phyloP scores from a whole-genome alignment of 2,329 filamentous ascomycete genomes.

The Aspergillus ochraceus region DNA sequence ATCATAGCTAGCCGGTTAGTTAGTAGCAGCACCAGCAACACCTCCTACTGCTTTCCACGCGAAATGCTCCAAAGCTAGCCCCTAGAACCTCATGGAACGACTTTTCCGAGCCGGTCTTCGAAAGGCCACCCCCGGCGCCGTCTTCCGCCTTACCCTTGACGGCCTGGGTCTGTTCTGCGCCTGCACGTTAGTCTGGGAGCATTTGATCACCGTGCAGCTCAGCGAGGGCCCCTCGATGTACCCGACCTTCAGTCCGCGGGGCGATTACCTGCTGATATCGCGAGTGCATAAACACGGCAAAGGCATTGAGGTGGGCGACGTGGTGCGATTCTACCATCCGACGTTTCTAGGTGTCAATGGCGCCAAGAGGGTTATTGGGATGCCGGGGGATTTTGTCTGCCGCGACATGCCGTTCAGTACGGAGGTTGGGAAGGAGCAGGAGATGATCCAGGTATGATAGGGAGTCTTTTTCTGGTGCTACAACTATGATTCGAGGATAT shows the following conservation, averaged over 20 bases:
- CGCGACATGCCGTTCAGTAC: slow-evolving; percentile 40
- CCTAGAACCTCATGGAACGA: slow-evolving; percentile 25
- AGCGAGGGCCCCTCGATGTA: slow-evolving; percentile 83
- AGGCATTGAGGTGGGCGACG: slow-evolving; percentile 71
- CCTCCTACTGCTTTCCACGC: no score
- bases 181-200: slow-evolving; percentile 47
- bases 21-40: background rate
- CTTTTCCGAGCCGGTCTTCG: slow-evolving; percentile 30
- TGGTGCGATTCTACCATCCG: slow-evolving; percentile 78
- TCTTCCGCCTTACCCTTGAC: slow-evolving; percentile 32
- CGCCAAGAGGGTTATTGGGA: slow-evolving; percentile 76
- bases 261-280: slow-evolving; percentile 69
- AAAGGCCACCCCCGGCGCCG: slow-evolving; percentile 20
- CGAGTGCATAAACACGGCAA: slow-evolving; percentile 69
- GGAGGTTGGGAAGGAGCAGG: slow-evolving; percentile 30
- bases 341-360: slow-evolving; percentile 60
- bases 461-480: background rate
- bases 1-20: background rate
- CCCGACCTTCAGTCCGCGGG: slow-evolving; percentile 70
- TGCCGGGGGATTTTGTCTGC: slow-evolving; percentile 63
- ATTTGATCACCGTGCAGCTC: slow-evolving; percentile 61
- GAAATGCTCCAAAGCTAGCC: slow-evolving; percentile 3
- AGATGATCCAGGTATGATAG: slow-evolving; percentile 53
- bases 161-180: slow-evolving; percentile 37
- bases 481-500: background rate